Conservation (phyloP, 2,329 filamentous ascomycete species). For the Monosporascus sp. region DNA sequence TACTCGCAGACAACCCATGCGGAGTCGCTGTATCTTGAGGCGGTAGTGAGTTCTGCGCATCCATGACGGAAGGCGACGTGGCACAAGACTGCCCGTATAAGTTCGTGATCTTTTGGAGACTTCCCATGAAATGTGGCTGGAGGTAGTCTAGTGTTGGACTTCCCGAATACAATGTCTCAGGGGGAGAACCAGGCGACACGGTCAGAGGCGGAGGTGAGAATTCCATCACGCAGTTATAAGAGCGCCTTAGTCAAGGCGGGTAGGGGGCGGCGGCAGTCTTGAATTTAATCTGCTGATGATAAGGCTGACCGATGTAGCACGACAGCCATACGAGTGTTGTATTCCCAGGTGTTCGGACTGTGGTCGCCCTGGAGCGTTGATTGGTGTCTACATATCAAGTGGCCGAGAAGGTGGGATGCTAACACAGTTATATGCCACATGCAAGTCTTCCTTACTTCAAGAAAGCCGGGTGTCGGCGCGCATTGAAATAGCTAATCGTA, state of each 20-base stretch:
- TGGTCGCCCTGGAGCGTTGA: not conserved
- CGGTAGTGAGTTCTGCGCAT: slow-evolving; percentile 31
- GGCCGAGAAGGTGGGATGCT: not conserved
- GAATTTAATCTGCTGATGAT: not conserved
- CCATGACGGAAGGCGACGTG: slow-evolving; percentile 29
- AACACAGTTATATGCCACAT: not conserved
- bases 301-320: not conserved
- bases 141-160: slow-evolving; percentile 39
- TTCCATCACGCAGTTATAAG: slow-evolving; percentile 36
- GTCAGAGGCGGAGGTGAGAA: slow-evolving; percentile 43
- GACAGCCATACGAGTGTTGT: not conserved
- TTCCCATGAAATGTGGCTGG: slow-evolving; percentile 38
- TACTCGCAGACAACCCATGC: slow-evolving; percentile 37
- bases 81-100: slow-evolving; percentile 37
- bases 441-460: not conserved
- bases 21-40: slow-evolving; percentile 37
- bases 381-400: not conserved
- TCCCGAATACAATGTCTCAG: slow-evolving; percentile 39
- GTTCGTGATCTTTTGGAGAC: slow-evolving; percentile 38
- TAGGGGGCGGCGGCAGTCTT: not conserved
- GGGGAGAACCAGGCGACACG: slow-evolving; percentile 37
- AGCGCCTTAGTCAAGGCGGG: not conserved
- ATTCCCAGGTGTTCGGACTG: not conserved
- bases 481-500: not conserved
- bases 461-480: not conserved